phyloP scores from a whole-genome alignment of 2,329 filamentous ascomycete genomes.

The Fusarium praegraminearum region DNA sequence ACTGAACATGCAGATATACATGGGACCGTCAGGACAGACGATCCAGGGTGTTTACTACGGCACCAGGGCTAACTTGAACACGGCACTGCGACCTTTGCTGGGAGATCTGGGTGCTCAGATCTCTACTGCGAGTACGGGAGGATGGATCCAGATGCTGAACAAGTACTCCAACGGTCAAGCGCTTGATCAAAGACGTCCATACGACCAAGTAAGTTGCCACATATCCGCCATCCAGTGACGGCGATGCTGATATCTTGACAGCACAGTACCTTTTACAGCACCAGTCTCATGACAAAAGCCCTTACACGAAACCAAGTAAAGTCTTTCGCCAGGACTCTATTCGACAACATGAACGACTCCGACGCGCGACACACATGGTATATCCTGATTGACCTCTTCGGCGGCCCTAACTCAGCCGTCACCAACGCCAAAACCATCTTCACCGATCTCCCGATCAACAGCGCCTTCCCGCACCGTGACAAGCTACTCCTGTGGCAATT shows the following conservation, averaged over 20 bases:
- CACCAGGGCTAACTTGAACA: conserved; percentile 23
- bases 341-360: conserved; percentile 29
- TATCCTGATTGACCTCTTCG: conserved; percentile 49
- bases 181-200: conserved; percentile 46
- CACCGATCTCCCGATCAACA: conserved; percentile 36
- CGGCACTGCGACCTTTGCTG: conserved; percentile 37
- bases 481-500: conserved; percentile 65
- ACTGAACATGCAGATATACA: conserved; percentile 49
- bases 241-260: conserved; percentile 20
- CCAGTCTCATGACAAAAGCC: conserved; percentile 47
- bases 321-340: conserved; percentile 39
- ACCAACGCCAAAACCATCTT: conserved; percentile 28
- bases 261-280: conserved; percentile 50
- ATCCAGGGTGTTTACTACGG: conserved; percentile 51
- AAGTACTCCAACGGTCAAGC: conserved; percentile 34
- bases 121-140: conserved; percentile 25
- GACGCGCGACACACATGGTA: conserved; percentile 39
- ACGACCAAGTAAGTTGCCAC: conserved; percentile 36
- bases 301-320: conserved; percentile 42
- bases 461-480: conserved; percentile 57
- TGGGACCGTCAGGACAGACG: conserved; percentile 32
- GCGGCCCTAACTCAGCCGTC: conserved; percentile 54
- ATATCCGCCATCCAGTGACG: too few species aligned
- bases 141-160: conserved; percentile 47
- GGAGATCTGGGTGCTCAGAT: conserved; percentile 27